These are phyloP conservation scores for Plasmodium falciparum DNA, from an alignment of 169 alveolate genomes.

Conservation along the genomic window DNA sequence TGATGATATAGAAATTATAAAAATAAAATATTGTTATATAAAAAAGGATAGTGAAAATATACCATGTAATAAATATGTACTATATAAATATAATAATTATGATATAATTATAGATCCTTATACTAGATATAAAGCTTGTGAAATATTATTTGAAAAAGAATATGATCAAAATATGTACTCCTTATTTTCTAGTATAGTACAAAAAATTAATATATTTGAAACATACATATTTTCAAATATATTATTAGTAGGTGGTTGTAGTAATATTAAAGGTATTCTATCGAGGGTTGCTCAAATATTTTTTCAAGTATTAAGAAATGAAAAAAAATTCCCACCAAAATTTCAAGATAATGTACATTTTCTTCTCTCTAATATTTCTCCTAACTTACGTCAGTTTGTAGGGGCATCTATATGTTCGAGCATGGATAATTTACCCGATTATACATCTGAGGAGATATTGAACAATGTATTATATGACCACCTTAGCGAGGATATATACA, in stretches of 20 bases:
- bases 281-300: conserved; percentile 43
- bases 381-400: conserved; percentile 60
- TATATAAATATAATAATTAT: conserved; percentile 42
- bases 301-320: conserved; percentile 26
- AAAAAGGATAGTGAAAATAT: conserved; percentile 35
- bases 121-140: conserved; percentile 76
- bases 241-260: conserved; percentile 67
- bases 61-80: conserved; percentile 22
- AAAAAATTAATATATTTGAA: conserved; percentile 35
- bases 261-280: conserved; percentile 68
- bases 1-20: conserved; percentile 64
- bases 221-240: conserved; percentile 49
- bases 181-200: conserved; percentile 40
- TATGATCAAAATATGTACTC: conserved; percentile 61
- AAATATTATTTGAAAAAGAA: conserved; percentile 50
- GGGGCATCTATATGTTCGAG: conserved; percentile 73
- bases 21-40: conserved; percentile 64
- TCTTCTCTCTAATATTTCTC: conserved; percentile 61
- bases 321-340: conserved; percentile 19
- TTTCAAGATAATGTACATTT: conserved; percentile 53
- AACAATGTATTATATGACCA: conserved; percentile 53
- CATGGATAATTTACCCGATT: conserved; percentile 60
- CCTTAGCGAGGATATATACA: conserved; percentile 55
- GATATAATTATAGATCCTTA: conserved; percentile 45
- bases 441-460: conserved; percentile 30